A percentile compares a stretch with the other conserved stretches of the same genome.
phyloP scores from a whole-genome alignment of 768 basidiomycete genomes.

The Lactarius evosmus region DNA sequence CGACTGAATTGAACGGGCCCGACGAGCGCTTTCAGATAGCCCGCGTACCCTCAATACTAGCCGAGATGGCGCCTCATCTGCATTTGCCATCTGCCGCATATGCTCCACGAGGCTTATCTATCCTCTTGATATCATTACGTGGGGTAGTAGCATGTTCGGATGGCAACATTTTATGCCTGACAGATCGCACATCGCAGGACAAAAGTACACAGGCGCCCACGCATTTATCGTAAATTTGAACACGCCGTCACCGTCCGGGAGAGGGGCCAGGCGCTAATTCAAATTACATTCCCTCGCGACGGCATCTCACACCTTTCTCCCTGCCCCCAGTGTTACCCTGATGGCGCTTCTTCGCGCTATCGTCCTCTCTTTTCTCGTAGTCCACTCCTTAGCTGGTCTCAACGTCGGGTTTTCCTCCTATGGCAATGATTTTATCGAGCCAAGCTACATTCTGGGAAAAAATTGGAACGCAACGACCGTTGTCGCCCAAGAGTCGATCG shows the following conservation, averaged over 20 bases:
- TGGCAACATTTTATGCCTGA: background rate
- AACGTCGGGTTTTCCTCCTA: conserved; percentile 19
- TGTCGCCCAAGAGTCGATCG: conserved; percentile 24
- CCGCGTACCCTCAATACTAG: too few species aligned
- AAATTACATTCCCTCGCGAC: conserved; percentile 16
- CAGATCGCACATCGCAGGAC: background rate
- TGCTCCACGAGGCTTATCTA: background rate
- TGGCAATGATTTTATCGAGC: conserved; percentile 25
- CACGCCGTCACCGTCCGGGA: conserved; percentile 32
- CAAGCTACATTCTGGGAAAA: conserved; percentile 19
- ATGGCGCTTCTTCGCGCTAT: background rate
- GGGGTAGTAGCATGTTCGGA: background rate
- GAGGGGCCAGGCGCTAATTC: conserved; percentile 31
- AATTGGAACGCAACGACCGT: conserved; percentile 17
- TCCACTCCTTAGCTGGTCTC: conserved; percentile 16
- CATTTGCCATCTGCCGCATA: too few species aligned
- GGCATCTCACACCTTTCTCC: background rate
- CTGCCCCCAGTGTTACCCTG: conserved; percentile 23
- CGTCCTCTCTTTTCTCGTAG: conserved; percentile 14
- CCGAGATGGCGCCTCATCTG: too few species aligned
- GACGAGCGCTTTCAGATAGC: too few species aligned
- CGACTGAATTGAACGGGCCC: too few species aligned
- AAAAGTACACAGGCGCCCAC: background rate
- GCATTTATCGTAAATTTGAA: conserved; percentile 11
- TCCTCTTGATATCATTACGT: background rate